These are phyloP conservation scores for Hypoxylon sp. DNA, from an alignment of 2,329 filamentous ascomycete genomes.

Conservation along the genomic window DNA sequence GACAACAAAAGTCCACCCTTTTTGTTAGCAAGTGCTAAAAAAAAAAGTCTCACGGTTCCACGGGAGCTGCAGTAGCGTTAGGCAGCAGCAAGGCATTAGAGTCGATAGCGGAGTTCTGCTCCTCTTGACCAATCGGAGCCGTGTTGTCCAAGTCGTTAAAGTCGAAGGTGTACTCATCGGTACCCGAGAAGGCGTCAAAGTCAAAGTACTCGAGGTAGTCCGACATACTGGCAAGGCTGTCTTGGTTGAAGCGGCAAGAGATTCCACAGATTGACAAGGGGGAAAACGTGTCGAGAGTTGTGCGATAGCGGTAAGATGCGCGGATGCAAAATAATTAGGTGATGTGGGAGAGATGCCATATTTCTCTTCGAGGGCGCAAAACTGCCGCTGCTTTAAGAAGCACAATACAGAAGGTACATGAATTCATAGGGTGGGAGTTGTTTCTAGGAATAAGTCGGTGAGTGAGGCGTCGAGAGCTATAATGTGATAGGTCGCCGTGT, in stretches of 20 bases:
- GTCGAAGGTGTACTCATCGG: slow-evolving; percentile 20
- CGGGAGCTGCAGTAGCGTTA: slow-evolving; percentile 34
- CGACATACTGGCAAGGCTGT: slow-evolving; percentile 44
- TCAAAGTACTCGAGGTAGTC: slow-evolving; percentile 42
- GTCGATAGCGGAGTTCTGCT: slow-evolving; percentile 4
- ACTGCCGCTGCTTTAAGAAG: slow-evolving; percentile 30
- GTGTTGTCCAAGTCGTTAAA: slow-evolving; percentile 23
- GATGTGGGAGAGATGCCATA: slow-evolving; percentile 32
- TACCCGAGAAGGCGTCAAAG: slow-evolving; percentile 23
- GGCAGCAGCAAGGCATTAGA: slow-evolving; percentile 26
- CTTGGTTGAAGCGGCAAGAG: slow-evolving; percentile 44
- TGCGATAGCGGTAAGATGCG: background rate
- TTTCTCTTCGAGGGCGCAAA: slow-evolving; percentile 38
- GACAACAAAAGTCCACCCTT: no score
- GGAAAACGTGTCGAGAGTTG: slow-evolving; percentile 8
- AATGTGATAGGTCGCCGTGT: slow-evolving; percentile 34
- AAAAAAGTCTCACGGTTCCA: slow-evolving; percentile 50
- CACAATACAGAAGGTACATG: slow-evolving; percentile 39
- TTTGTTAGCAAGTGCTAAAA: slow-evolving; percentile 53
- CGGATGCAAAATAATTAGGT: background rate
- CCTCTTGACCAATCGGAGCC: slow-evolving; percentile 36
- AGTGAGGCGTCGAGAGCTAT: background rate
- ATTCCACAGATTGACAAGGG: slow-evolving; percentile 2
- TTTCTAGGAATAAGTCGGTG: slow-evolving; percentile 1
- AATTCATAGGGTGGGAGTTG: slow-evolving; percentile 42